A percentile compares a stretch with the other conserved stretches of the same genome.
phyloP scores from a whole-genome alignment of 805 yeast genomes.

The Yarrowia sp. region DNA sequence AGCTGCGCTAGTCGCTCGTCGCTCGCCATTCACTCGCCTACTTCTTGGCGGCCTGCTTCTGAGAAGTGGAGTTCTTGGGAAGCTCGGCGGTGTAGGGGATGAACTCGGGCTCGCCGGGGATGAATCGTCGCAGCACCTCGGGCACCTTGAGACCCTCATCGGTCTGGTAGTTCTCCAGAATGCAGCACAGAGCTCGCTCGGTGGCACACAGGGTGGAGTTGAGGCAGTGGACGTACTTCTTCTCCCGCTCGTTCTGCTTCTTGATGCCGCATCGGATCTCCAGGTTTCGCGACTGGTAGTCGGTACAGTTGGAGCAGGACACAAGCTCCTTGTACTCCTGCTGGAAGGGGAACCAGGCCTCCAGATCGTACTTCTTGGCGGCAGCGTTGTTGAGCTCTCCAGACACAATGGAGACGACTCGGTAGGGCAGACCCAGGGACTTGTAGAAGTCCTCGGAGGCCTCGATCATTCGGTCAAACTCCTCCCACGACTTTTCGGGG shows the following conservation, averaged over 20 bases:
- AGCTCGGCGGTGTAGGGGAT: conserved; percentile 87
- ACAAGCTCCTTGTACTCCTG: conserved; percentile 97
- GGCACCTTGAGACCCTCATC: conserved; percentile 94
- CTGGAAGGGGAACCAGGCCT: conserved; percentile 99
- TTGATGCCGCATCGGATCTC: conserved; percentile 99
- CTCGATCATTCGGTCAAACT: conserved; percentile 94
- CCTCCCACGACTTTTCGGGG: conserved; percentile 98
- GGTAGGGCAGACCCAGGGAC: conserved; percentile 89
- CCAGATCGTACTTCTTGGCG: conserved; percentile 97
- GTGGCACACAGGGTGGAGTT: conserved; percentile 98
- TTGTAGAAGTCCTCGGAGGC: conserved; percentile 91
- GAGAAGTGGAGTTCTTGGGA: conserved; percentile 69
- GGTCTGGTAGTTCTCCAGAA: conserved; percentile 96
- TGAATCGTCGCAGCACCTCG: conserved; percentile 92
- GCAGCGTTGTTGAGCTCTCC: conserved; percentile 99
- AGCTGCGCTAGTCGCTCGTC: too few relatives aligned
- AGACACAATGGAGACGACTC: conserved; percentile 97
- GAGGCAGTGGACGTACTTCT: conserved; percentile 97
- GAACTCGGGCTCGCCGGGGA: conserved; percentile 98
- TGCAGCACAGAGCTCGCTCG: conserved; percentile 97
- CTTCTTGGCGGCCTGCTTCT: conserved; percentile 41
- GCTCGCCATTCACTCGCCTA: background rate
- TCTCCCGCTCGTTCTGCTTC: conserved; percentile 91
- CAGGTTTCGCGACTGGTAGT: conserved; percentile 97
- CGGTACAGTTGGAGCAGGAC: conserved; percentile 98